Evolutionary conservation across 257 asterid genomes (phyloP).

Genomic region (Rhazya stricta): DNA sequence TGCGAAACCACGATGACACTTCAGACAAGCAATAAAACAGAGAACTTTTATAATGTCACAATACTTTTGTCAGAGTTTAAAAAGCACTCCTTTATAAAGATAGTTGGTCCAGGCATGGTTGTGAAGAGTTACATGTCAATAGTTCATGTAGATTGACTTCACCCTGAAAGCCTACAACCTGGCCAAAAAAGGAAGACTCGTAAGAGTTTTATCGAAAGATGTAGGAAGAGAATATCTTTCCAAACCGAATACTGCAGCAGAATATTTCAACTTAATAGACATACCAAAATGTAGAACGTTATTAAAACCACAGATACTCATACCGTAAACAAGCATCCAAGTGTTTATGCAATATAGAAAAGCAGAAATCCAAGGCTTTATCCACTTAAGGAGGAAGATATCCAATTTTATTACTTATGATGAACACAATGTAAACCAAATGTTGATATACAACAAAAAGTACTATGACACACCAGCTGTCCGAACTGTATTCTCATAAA

Average conservation of each 20-base stretch:
- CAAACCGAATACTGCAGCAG: not conserved
- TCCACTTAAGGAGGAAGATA: not conserved
- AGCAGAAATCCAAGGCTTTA: not conserved
- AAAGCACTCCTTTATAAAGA: too few species aligned
- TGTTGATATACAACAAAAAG: not conserved
- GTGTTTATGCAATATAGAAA: not conserved
- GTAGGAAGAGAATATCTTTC: not conserved
- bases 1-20: not conserved
- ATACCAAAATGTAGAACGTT: not conserved
- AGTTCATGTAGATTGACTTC: not conserved
- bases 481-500: not conserved
- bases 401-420: not conserved
- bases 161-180: not conserved
- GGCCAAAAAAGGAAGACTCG: not conserved
- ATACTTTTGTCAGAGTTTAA: too few species aligned
- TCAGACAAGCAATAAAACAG: not conserved
- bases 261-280: not conserved
- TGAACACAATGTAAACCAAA: too few species aligned
- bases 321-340: not conserved
- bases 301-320: not conserved
- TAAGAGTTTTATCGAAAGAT: not conserved
- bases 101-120: too few species aligned
- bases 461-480: not conserved
- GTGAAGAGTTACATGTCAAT: too few species aligned
- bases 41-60: too few species aligned